These are phyloP conservation scores for Chromosphaera perkinsii DNA, from an alignment of 208 protist genomes.

Conservation along the genomic window DNA sequence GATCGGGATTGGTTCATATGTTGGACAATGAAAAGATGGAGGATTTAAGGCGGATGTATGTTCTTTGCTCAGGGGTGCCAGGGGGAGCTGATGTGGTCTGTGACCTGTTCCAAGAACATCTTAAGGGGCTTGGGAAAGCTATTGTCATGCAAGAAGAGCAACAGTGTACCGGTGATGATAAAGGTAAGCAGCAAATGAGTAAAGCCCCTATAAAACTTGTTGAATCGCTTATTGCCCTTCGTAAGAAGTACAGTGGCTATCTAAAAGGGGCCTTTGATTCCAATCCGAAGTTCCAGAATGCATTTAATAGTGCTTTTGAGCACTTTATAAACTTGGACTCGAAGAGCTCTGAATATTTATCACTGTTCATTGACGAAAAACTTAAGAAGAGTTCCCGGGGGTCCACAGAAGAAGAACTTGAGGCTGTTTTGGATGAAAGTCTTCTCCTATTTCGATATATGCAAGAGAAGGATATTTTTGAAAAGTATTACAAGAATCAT, in stretches of 20 bases:
- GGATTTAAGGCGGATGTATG: too few relatives aligned
- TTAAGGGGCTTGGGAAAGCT: background rate
- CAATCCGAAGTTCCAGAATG: background rate
- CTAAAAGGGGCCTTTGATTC: slow-evolving; percentile 1
- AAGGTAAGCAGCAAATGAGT: too few relatives aligned
- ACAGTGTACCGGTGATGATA: too few relatives aligned
- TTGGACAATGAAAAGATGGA: too few relatives aligned
- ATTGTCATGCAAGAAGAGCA: background rate
- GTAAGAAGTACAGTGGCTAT: background rate
- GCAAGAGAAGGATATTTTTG: slow-evolving; percentile 71
- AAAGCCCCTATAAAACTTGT: background rate
- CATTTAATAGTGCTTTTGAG: slow-evolving; percentile 47
- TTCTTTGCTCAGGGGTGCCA: too few relatives aligned
- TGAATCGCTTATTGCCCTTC: background rate
- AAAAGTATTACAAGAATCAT: slow-evolving; percentile 77
- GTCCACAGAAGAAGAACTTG: slow-evolving; percentile 64
- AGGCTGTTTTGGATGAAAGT: slow-evolving; percentile 20
- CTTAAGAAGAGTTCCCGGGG: slow-evolving; percentile 58
- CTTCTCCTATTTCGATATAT: background rate
- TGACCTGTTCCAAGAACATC: too few relatives aligned
- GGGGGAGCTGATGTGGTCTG: too few relatives aligned
- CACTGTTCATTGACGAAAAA: slow-evolving; percentile 67
- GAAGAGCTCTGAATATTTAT: slow-evolving; percentile 64
- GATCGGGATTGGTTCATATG: background rate
- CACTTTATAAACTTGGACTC: slow-evolving; percentile 58